Evolutionary conservation across 139 green algal species (phyloP), one percentile per base, ranked within the genome.

Genomic region (Chlamydomonas incerta): DNA sequence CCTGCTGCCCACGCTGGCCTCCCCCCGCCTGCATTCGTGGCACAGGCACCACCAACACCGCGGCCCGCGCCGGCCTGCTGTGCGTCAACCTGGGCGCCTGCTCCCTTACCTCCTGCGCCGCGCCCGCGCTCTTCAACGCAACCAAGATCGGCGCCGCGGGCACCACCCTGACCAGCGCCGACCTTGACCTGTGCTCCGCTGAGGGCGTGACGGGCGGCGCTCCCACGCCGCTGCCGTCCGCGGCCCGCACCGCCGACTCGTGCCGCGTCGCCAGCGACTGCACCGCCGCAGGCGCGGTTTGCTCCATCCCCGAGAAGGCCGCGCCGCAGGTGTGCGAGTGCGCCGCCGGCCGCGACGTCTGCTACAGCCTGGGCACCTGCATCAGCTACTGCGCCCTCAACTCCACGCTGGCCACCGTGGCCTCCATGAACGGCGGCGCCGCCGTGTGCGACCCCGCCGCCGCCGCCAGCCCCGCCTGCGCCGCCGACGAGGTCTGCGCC

Each of bases 361-460:
- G 75, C 62, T 72, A 73, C 35, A 62, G 18, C 26, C 4, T 73
- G 17, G 75, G 75, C 41, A 50, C 35, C 28, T 83, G 75, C 62
- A 62, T n/a, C 34, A 52, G 23, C 62, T 83, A 55, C 63, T 83
- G 77, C 63, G 62, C 69, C 8, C 47, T 83, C 13, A 1, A 23
- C 14, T 34, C 46, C 47, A 74, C 41, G 28, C 13, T 17, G 1
- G 21, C 3, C 13, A 26, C 4, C 29, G 3, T 83, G 0, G 11
- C 10, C 23, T 31, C 24, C 14, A 65, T 83, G 21, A 83, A 83
- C 77, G 46, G 14, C 20, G 77, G 63, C 46, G 41, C 63, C 65
- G 14, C 17, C 4, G 11, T 60, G 0, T 83, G 77, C 63, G 23
- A 46, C 46, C 14, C 60, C 26, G 33, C 26, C 55, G 34, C 55